Evolutionary conservation across 495 filamentous ascomycete species (phyloP).

Genomic region (Astrothelium macrocarpum): DNA sequence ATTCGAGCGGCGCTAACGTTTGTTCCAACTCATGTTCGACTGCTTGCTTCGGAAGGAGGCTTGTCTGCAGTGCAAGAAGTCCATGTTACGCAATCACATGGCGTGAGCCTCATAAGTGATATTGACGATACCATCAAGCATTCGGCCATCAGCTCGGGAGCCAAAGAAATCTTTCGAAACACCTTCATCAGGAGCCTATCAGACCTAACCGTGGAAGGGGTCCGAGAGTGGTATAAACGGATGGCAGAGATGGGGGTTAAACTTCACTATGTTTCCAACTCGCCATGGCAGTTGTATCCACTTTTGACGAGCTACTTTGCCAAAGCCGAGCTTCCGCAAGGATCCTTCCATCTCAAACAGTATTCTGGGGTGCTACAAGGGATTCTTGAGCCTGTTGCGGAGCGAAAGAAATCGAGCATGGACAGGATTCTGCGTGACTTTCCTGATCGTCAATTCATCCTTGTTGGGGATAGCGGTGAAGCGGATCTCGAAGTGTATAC

Average conservation of each 20-base stretch:
- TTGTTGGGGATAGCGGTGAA: constrained; percentile 92
- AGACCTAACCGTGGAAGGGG: constrained; percentile 75
- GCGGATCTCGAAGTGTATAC: constrained; percentile 97
- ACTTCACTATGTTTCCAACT: constrained; percentile 87
- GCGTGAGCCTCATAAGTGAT: constrained; percentile 90
- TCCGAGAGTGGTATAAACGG: constrained; percentile 75
- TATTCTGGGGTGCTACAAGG: constrained; percentile 94
- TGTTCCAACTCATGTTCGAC: constrained; percentile 76
- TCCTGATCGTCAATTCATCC: constrained; percentile 76
- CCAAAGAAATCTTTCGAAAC: constrained; percentile 91
- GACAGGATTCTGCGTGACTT: constrained; percentile 84
- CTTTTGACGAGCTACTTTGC: constrained; percentile 76
- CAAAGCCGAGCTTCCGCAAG: constrained; percentile 67
- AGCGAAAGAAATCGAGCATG: constrained; percentile 79
- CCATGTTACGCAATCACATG: constrained; percentile 62
- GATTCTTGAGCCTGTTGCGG: constrained; percentile 94
- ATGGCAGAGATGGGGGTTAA: constrained; percentile 71
- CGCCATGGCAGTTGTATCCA: constrained; percentile 92
- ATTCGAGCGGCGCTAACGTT: constrained; percentile 74
- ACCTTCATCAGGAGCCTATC: constrained; percentile 79
- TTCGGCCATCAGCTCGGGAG: constrained; percentile 75
- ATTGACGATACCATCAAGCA: constrained; percentile 98
- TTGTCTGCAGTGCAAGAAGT: constrained; percentile 71
- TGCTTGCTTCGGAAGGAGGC: constrained; percentile 68
- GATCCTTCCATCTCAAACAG: constrained; percentile 88